Percentiles rank a stretch among this genome's conserved stretches.
These are phyloP conservation scores for Hyaloscypha finlandica DNA, from an alignment of 495 filamentous ascomycete genomes.

Conservation along the genomic window DNA sequence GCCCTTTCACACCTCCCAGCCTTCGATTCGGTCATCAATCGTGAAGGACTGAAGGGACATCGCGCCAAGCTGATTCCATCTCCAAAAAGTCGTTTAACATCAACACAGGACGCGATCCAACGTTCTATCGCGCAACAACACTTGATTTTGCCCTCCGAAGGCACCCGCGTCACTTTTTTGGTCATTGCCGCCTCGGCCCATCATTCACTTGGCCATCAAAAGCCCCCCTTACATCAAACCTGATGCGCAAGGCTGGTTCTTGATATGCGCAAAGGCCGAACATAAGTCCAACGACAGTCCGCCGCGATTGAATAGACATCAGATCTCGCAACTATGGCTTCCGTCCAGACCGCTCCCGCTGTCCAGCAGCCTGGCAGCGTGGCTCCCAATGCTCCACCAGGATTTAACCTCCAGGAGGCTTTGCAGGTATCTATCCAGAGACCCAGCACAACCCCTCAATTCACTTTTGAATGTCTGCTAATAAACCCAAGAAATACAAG, in stretches of 20 bases:
- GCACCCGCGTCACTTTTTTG: constrained; percentile 1
- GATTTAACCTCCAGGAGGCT: constrained; percentile 56
- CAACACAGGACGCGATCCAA: constrained; percentile 31
- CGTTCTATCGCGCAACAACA: constrained; percentile 26
- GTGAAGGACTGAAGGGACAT: constrained; percentile 18
- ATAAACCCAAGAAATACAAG: constrained; percentile 65
- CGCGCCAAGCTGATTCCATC: constrained; percentile 34
- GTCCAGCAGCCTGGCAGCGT: constrained; percentile 58
- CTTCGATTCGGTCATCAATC: constrained; percentile 28
- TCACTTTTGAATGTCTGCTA: constrained; percentile 23
- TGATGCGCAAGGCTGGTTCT: constrained; percentile 36
- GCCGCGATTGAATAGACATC: constrained; percentile 5
- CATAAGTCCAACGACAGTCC: constrained; percentile 15
- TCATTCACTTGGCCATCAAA: constrained; percentile 21
- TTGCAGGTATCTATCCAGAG: constrained; percentile 46
- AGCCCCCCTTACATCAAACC: constrained; percentile 20
- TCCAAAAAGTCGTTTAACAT: constrained; percentile 29
- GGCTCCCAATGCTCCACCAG: constrained; percentile 58
- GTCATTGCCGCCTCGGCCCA: constrained; percentile 11
- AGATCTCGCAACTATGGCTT: constrained; percentile 62
- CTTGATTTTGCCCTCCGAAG: constrained; percentile 5
- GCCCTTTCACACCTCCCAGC: background rate
- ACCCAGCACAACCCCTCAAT: constrained; percentile 8
- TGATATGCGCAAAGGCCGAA: constrained; percentile 30
- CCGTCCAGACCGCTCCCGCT: constrained; percentile 68